Evolutionary conservation across 805 yeast species (phyloP).

Genomic region (Monosporozyma servazzii): DNA sequence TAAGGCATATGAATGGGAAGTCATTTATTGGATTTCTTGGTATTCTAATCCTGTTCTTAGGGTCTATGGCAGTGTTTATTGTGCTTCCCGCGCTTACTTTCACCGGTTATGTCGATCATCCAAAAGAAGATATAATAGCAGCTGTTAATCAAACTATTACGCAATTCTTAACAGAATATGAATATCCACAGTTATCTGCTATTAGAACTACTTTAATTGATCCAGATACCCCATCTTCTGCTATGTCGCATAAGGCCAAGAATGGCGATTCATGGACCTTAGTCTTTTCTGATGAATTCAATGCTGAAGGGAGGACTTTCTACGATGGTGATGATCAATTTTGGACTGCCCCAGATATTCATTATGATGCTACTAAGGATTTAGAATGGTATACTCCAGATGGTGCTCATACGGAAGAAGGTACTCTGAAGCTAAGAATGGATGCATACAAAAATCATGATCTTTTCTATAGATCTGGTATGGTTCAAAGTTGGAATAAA

Average conservation of each 20-base stretch:
- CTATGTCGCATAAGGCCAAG: constrained; percentile 39
- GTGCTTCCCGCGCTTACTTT: constrained; percentile 77
- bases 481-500: constrained; percentile 89
- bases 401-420: constrained; percentile 69
- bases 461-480: constrained; percentile 77
- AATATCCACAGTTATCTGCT: constrained; percentile 44
- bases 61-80: constrained; percentile 60
- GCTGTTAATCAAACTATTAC: constrained; percentile 13
- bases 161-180: constrained; percentile 39
- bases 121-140: neutral
- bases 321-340: constrained; percentile 88
- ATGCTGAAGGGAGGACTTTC: constrained; percentile 81
- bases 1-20: constrained; percentile 55
- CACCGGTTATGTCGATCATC: constrained; percentile 49
- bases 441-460: constrained; percentile 79
- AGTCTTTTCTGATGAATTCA: constrained; percentile 87
- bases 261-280: constrained; percentile 64
- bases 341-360: constrained; percentile 75
- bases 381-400: constrained; percentile 95
- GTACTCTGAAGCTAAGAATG: constrained; percentile 57
- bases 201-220: constrained; percentile 46
- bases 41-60: constrained; percentile 46
- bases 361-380: constrained; percentile 82
- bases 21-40: constrained; percentile 58
- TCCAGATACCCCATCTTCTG: constrained; percentile 51